Conservation (phyloP, 2,329 filamentous ascomycete species). For the Monilinia fructicola region DNA sequence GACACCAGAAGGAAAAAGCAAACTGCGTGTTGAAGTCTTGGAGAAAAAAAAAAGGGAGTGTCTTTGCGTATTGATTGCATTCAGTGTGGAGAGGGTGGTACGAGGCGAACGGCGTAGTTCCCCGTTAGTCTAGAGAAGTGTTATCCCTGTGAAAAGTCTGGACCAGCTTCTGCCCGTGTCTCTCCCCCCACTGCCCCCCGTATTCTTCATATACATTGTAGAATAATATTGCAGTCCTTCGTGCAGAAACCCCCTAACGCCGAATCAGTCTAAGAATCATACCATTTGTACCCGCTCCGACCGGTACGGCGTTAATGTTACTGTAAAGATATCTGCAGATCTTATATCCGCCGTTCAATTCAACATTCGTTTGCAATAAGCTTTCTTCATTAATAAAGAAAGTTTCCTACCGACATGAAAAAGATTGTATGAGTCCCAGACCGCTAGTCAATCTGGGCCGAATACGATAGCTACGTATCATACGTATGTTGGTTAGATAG, state of each 20-base stretch:
- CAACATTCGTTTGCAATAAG: not conserved
- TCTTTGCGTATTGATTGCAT: conserved; percentile 2
- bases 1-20: not conserved
- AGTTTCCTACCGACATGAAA: not conserved
- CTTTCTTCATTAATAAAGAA: not conserved
- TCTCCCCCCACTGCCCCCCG: not conserved
- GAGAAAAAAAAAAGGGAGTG: not conserved
- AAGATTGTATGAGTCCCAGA: conserved; percentile 9
- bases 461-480: conserved; percentile 18
- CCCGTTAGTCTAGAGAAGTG: not conserved
- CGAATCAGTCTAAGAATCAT: not conserved
- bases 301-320: too few relatives aligned
- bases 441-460: conserved; percentile 17
- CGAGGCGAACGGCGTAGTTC: conserved; percentile 14
- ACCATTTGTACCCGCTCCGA: not conserved
- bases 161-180: conserved; percentile 3
- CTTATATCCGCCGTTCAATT: not conserved
- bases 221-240: not conserved
- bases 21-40: not conserved
- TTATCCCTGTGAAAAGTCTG: conserved; percentile 11
- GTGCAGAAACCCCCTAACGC: not conserved
- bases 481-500: too few relatives aligned
- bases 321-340: not conserved
- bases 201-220: conserved; percentile 5
- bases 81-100: not conserved